Conservation (phyloP, 2,329 filamentous ascomycete genomes). For the Coleophoma eucalyptorum region DNA sequence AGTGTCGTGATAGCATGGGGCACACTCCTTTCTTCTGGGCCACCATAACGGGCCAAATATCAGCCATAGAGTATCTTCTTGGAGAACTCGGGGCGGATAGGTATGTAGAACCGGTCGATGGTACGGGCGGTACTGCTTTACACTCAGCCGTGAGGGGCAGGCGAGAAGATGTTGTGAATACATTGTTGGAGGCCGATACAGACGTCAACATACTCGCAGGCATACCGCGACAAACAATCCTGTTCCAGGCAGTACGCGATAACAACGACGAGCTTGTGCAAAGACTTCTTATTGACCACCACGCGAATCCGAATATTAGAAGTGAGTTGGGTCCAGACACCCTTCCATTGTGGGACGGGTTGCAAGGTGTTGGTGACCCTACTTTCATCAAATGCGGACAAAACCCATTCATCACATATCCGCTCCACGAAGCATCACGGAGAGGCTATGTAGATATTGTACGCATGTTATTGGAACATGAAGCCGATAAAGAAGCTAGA, state of each 20-base stretch:
- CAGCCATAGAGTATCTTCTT: too few species aligned
- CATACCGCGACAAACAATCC: too few species aligned
- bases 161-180: too few species aligned
- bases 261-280: not conserved
- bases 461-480: constrained; percentile 14
- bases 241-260: not conserved
- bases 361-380: not conserved
- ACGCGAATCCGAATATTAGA: not conserved
- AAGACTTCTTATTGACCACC: not conserved
- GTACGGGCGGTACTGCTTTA: too few species aligned
- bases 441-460: constrained; percentile 18
- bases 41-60: not conserved
- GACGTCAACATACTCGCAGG: too few species aligned
- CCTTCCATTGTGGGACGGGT: too few species aligned
- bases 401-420: constrained; percentile 16
- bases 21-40: not conserved
- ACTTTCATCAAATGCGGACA: not conserved
- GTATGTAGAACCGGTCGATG: too few species aligned
- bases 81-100: too few species aligned
- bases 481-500: constrained; percentile 14
- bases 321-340: not conserved
- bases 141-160: too few species aligned
- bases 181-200: too few species aligned
- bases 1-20: not conserved
- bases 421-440: constrained; percentile 15